Base-by-base conservation (phyloP, 2,329 filamentous ascomycete species). In the Microsporum canis region DNA sequence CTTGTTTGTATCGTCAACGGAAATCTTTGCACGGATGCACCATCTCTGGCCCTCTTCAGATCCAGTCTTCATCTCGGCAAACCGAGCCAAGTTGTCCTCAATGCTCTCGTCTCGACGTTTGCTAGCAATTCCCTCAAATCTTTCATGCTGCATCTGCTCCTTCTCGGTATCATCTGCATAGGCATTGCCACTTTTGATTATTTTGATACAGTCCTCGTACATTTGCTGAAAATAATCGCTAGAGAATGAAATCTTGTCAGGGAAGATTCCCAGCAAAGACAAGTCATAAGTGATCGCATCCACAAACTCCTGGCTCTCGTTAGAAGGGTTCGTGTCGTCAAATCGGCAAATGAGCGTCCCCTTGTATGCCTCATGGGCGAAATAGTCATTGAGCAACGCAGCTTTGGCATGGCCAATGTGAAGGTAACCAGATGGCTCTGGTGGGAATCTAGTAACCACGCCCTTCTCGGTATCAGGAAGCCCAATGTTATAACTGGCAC, bases 241-340 rank as follows among this genome's bases (percentile, higher is more conserved):
- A 1, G 94, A 96, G 78, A 92, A 95, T 17, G 89, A 89, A 62
- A 91, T 82, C 66, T 83, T 82, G 74, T 96, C 92, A 27, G 91
- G 89, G 76, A 88, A 89, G 75, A 99, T 89, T 34, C 91, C 92
- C 82, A 99, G 90, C 59, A 97, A 82, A 57, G 86, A 85, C 58
- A 96, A 82, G 74, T 99, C 94, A 77, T 96, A 88, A 43, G 96
- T 80, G 64, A 99, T 99, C 3, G 91, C 83, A 75, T 97, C 91
- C 73, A 97, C 87, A 73, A 87, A 99, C 77, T 97, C 94, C 73
- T 92, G 86, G 79, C 95, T 96, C 80, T 99, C 94, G 75, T 97
- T 97, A 63, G 88, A 86, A 5, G 94, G 94, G 76, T 99, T 99
- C 61, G 94, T 99, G 71, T 99, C 94, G 72, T 99, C 94, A 71